phyloP scores from a whole-genome alignment of 2,329 filamentous ascomycete genomes.

The Waltergamsia citrina region DNA sequence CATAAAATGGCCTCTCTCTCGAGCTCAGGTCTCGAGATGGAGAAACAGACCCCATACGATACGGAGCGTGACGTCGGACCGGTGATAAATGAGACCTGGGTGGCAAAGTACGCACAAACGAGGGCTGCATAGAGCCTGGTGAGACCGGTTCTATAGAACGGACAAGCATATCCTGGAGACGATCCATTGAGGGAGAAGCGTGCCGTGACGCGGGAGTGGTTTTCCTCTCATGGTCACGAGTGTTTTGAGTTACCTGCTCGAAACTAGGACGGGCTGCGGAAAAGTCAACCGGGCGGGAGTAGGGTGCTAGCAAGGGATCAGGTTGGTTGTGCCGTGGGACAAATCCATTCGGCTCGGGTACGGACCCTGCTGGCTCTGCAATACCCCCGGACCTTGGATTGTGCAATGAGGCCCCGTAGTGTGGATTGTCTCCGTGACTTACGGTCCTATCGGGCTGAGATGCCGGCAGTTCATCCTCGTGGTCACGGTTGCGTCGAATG shows the following conservation, averaged over 20 bases:
- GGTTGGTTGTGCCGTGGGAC: neutral
- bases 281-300: neutral
- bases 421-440: slow-evolving; percentile 1
- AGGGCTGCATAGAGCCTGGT: slow-evolving; percentile 21
- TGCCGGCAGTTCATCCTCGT: slow-evolving; percentile 3
- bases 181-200: slow-evolving; percentile 1
- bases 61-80: slow-evolving; percentile 10
- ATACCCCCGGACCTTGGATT: neutral
- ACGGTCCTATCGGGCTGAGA: slow-evolving; percentile 10
- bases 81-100: slow-evolving; percentile 13
- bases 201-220: neutral
- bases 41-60: slow-evolving; percentile 4
- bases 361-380: neutral
- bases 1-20: neutral
- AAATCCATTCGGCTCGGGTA: slow-evolving; percentile 3
- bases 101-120: slow-evolving; percentile 22
- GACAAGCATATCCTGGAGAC: slow-evolving; percentile 31
- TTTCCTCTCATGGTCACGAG: neutral
- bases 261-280: neutral
- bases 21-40: neutral
- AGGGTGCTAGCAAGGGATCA: too few relatives aligned
- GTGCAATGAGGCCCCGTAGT: too few relatives aligned
- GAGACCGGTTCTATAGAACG: slow-evolving; percentile 35
- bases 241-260: neutral
- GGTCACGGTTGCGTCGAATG: slow-evolving; percentile 19